Evolutionary conservation across 2,329 filamentous ascomycete genomes (phyloP), one percentile per base, ranked within the genome.

Genomic region (Clarireedia homoeocarpa): DNA sequence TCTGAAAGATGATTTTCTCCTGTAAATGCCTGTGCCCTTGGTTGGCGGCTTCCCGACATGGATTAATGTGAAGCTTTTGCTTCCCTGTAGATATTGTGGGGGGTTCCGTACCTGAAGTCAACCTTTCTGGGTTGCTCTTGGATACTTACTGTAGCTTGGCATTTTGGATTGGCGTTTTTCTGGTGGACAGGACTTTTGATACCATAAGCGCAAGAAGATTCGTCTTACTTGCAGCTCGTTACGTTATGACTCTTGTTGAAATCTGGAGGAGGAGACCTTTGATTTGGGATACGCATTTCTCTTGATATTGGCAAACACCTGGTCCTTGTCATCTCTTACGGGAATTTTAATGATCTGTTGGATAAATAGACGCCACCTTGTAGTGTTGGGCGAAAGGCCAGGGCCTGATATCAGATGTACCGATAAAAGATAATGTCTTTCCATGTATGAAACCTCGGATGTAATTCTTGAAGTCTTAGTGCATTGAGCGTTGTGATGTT

Each of bases 1-100:
- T 75, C 53, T 70, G 61, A 68, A 62, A 62, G 56, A 61, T 59
- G 52, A 59, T 44, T 57, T 48, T 23, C 59, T 53, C 59, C 54
- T 56, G 52, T 51, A 39, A 55, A 50, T 34, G 52, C 58, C 53
- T 58, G 58, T 60, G 58, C 52, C 34, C 58, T 55, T 52, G 51
- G 53, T 48, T 17, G 44, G 51, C 40, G 53, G 47, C 50, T 56
- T 53, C 56, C 52, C 46, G 59, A 51, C 57, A 55, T 60, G 50
- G 55, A 59, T 61, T 57, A 59, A 57, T 34, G 62, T 58, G 61
- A 63, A 62, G 58, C 57, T 59, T 61, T 54, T 50, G 24, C 60
- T 65, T 55, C 55, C 60, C 54, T 62, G 61, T 61, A 59, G 52
- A 60, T 65, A 60, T 59, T 59, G 59, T 53, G 27, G 34, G 12